Evolutionary conservation across 1,284 basidiomycete species (phyloP), one percentile per base, ranked within the genome.

Genomic region (Tylopilus orsonianus): DNA sequence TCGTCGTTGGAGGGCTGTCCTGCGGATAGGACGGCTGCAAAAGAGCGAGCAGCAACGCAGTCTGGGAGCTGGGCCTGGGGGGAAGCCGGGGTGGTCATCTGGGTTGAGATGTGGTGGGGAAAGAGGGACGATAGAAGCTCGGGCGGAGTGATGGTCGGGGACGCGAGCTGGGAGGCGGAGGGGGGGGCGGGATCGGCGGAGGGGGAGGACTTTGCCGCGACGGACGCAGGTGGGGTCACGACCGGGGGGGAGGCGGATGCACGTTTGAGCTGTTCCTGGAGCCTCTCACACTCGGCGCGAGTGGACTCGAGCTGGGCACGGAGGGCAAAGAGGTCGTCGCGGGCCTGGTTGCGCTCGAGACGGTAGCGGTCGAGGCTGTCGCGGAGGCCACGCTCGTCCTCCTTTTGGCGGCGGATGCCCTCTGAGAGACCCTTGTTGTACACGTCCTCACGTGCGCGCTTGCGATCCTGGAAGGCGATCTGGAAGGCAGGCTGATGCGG

Each of bases 381-480:
- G 35, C 51, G 68, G 55, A 54, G 53, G 13, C 68, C 64, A 22
- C 54, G 59, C 23, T 67, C 63, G 39, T 70, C 67, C 46, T 68
- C 67, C 55, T 66, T 66, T 37, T 66, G 67, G 41, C 64, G 66
- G 24, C 64, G 67, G 3, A 56, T 27, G 45, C 64, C 64, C 41
- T 66, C 64, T 30, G 54, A 39, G 42, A 69, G 0, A 14, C 64
- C 64, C 53, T 67, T 69, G 55, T 46, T 65, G 56, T 57, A 61
- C 32, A 64, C 41, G n/a, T 69, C 64, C 39, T 66, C 67, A 30
- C 61, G 59, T 5, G 53, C 42, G 24, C 64, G 64, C 53, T 69
- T 69, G 30, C 70, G 66, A 43, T 74, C 66, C 47, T 66, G 66
- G 46, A 75, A 60, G 1, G 75, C 74, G 39, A 59, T 58, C 45